Base-by-base conservation (phyloP, 1,284 basidiomycete species). In the Trametes versicolor region DNA sequence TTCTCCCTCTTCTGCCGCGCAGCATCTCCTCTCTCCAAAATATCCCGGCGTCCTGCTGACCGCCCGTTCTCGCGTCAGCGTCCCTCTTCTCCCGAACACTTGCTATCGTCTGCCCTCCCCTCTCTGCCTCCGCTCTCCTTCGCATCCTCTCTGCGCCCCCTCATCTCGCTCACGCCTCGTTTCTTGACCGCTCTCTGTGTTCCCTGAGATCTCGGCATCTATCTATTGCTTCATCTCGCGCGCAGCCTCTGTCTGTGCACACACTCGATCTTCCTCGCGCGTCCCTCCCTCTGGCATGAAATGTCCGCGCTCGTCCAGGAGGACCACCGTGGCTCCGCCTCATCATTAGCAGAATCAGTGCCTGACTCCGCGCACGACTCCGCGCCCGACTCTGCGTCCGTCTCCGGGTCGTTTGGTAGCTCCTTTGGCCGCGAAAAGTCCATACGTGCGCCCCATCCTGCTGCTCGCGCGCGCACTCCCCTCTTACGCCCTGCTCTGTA, bases 271-370 rank as follows among this genome's bases (percentile, higher is more conserved):
- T 29, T 12, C 52, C 48, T 15, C 34, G 15, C 47, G n/a, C 27
- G 45, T 45, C 51, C 36, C 39, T 29, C 39, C 36, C 6, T 48
- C 57, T 69, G 67, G 64, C 64, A 71, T 71, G 67, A 60, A 59
- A 71, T 71, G 70, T 68, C 70, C 58, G 63, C 70, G 56, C 62
- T 45, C 37, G 65, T 69, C 36, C 65, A 69, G 51, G 70, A 71
- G 64, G 66, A 68, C 59, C 57, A 54, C 41, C 68, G 70, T 41
- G 53, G 59, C 60, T 50, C 62, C 27, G 55, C 61, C 54, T 58
- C 69, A 17, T 60, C 58, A 45, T 51, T 51, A 51, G 29, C 29
- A 32, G 50, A 34, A 19, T 32, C 50, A 15, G 15, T 23, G 17
- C 7, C 48, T 27, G 48, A 58, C 60, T 49, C 61, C 32, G 50